phyloP scores from a whole-genome alignment of 805 yeast genomes.

The Vanderwaltozyma verrucispora region DNA sequence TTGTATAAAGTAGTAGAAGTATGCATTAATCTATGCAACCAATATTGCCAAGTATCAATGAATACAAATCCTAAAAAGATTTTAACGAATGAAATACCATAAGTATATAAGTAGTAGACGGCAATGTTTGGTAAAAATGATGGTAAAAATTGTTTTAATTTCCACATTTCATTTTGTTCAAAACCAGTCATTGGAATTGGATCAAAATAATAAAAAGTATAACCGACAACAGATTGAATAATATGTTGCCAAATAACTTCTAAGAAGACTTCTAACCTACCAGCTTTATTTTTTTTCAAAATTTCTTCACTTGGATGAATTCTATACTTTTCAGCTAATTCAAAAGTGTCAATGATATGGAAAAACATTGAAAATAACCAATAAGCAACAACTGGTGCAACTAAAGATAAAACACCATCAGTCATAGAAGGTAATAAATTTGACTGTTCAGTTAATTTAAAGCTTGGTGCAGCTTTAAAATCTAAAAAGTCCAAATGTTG shows the following conservation, averaged over 20 bases:
- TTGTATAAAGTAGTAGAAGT: constrained; percentile 63
- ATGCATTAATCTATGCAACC: constrained; percentile 86
- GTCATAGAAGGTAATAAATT: constrained; percentile 47
- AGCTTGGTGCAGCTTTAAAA: neutral
- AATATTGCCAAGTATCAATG: constrained; percentile 93
- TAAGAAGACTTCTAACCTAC: constrained; percentile 54
- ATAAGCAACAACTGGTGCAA: constrained; percentile 71
- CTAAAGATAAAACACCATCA: constrained; percentile 63
- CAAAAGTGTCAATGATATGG: constrained; percentile 61
- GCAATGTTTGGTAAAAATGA: constrained; percentile 37
- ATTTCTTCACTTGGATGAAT: constrained; percentile 92
- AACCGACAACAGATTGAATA: constrained; percentile 70
- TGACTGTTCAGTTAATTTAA: neutral
- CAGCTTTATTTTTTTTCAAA: constrained; percentile 60
- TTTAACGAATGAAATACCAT: constrained; percentile 51
- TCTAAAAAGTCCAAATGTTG: constrained; percentile 1
- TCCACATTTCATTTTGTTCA: constrained; percentile 40
- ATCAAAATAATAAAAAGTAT: constrained; percentile 45
- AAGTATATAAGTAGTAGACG: constrained; percentile 47
- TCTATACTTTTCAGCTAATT: constrained; percentile 72
- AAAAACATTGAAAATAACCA: constrained; percentile 72
- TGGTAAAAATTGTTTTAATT: constrained; percentile 25
- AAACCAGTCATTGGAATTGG: constrained; percentile 41
- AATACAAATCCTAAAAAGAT: constrained; percentile 55
- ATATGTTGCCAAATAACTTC: constrained; percentile 83